A percentile compares a stretch with the other conserved stretches of the same genome.
phyloP scores from a whole-genome alignment of 345 rosid species.

The Euclidium syriacum region DNA sequence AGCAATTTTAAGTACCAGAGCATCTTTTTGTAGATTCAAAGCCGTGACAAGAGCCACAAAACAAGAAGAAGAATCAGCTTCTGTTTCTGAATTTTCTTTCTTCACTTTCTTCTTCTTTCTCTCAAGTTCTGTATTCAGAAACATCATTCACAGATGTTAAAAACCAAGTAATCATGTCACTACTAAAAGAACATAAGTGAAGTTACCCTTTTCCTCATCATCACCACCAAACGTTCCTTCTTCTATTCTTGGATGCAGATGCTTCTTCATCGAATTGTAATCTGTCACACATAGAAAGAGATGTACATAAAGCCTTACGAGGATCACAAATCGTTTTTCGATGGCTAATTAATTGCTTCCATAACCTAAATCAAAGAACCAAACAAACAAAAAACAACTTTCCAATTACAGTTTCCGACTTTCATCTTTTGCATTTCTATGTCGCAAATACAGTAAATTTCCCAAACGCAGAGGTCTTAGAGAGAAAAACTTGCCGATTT shows the following conservation, averaged over 20 bases:
- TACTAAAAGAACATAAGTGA: no score
- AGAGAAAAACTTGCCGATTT: neutral
- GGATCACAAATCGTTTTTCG: no score
- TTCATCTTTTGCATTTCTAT: no score
- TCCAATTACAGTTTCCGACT: no score
- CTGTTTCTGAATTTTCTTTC: neutral
- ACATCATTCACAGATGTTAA: neutral
- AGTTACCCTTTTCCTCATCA: neutral
- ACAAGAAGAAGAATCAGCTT: neutral
- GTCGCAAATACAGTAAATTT: no score
- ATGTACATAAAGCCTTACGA: no score
- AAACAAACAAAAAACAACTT: neutral
- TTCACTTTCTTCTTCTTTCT: neutral
- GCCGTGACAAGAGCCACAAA: neutral
- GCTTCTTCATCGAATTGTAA: neutral
- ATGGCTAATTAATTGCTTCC: no score
- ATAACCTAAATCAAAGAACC: no score
- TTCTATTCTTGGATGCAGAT: neutral
- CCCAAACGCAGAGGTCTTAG: no score
- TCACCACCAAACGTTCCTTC: no score
- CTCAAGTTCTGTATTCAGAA: neutral
- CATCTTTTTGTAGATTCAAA: neutral
- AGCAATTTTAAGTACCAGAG: slow-evolving; percentile 10
- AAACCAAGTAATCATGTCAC: no score
- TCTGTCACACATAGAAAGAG: no score